Conservation (phyloP, 345 rosid genomes). For the Leavenworthia alabamica region DNA sequence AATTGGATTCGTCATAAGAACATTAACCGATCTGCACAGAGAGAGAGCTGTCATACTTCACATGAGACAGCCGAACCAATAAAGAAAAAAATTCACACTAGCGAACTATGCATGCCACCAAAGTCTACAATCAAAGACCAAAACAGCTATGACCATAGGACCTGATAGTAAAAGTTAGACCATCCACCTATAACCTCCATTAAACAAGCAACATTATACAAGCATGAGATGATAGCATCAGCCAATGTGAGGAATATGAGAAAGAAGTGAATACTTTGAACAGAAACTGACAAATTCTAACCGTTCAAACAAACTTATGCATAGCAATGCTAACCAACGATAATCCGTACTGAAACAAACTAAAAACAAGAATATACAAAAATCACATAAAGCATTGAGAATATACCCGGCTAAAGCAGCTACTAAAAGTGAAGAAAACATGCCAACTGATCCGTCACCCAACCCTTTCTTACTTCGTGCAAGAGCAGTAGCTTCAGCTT, state of each 20-base stretch:
- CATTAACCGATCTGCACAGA: conserved; percentile 69
- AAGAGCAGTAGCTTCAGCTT: conserved; percentile 67
- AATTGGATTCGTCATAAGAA: conserved; percentile 85
- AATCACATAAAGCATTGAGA: neutral
- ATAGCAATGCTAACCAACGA: neutral
- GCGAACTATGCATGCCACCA: neutral
- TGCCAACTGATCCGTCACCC: conserved; percentile 96
- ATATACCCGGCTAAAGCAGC: conserved; percentile 93
- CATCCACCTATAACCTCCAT: neutral
- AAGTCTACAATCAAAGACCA: neutral
- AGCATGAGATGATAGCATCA: conserved; percentile 5
- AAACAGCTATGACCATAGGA: neutral
- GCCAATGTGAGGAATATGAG: neutral
- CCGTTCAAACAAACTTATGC: neutral
- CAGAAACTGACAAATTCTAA: neutral
- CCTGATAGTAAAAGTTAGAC: neutral
- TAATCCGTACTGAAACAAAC: neutral
- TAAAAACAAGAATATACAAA: neutral
- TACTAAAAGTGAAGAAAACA: conserved; percentile 81
- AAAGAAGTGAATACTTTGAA: neutral
- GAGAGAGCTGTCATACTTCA: conserved; percentile 20
- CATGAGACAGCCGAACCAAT: neutral
- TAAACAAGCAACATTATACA: neutral
- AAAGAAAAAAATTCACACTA: neutral
- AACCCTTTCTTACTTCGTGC: conserved; percentile 50